Conservation (phyloP, 2,329 filamentous ascomycete genomes). For the Stylonectria norvegica region DNA sequence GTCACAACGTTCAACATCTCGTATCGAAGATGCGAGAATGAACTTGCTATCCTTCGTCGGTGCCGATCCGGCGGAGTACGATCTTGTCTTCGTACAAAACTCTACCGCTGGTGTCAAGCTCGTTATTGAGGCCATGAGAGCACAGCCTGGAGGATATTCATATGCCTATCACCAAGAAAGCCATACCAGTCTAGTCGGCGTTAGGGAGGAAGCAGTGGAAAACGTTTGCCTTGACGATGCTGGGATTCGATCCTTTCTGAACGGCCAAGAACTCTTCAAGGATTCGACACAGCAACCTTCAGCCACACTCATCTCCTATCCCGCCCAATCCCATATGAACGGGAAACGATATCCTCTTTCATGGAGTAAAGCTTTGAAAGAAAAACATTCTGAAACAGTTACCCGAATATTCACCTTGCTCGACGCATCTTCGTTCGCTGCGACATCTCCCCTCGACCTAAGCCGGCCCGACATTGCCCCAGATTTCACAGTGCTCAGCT, state of each 20-base stretch:
- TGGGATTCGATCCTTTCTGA: conserved; percentile 64
- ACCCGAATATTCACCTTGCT: conserved; percentile 62
- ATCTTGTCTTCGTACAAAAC: conserved; percentile 88
- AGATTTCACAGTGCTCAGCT: conserved; percentile 82
- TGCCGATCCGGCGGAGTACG: conserved; percentile 76
- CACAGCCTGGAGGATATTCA: conserved; percentile 66
- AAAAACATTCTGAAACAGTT: conserved; percentile 12
- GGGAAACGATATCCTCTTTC: conserved; percentile 68
- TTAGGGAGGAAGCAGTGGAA: conserved; percentile 64
- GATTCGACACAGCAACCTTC: conserved; percentile 16
- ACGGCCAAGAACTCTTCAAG: conserved; percentile 32
- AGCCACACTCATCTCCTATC: conserved; percentile 68
- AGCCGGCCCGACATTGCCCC: conserved; percentile 58
- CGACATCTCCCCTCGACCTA: conserved; percentile 74
- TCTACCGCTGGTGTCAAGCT: conserved; percentile 89
- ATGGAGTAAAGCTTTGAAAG: conserved; percentile 58
- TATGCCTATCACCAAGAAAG: conserved; percentile 81
- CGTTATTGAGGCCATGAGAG: conserved; percentile 72
- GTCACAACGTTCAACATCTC: conserved; percentile 70
- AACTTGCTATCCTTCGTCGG: conserved; percentile 73
- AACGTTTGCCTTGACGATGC: conserved; percentile 65
- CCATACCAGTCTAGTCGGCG: conserved; percentile 84
- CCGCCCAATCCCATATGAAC: conserved; percentile 91
- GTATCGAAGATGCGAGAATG: conserved; percentile 73
- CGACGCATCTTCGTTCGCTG: conserved; percentile 78